Evolutionary conservation across 2,329 filamentous ascomycete species (phyloP), one percentile per base, ranked within the genome.

Genomic region (Malbranchea cinnamomea): DNA sequence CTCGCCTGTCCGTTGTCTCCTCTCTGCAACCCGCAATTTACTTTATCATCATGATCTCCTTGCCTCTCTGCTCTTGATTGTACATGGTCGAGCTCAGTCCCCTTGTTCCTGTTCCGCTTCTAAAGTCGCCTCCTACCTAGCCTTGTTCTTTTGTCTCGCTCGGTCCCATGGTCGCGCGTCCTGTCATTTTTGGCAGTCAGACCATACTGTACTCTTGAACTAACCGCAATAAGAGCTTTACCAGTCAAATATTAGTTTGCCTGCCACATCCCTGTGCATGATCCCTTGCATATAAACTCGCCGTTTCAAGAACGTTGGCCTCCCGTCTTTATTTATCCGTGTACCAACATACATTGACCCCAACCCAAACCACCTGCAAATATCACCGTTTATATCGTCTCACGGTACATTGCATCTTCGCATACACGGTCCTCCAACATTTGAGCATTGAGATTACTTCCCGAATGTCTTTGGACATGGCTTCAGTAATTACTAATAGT

Each of bases 401-500:
- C 15, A 13, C 16, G 21, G 15, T 20, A 13, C 20, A 31, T 17
- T 31, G 5, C 21, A n/a, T 31, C 21, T n/a, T 21, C 26, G 9
- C 10, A 16, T 30, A 27, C 25, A 27, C n/a, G 18, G n/a, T n/a
- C n/a, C n/a, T n/a, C 19, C 26, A 17, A 11, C 2, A 31, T 13
- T 14, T 10, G 20, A 15, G n/a, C 15, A 21, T 30, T 25, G 16
- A 26, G 22, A 34, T 16, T 17, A 13, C 13, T 10, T 13, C 5
- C 9, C 18, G 5, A n/a, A 8, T 10, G 6, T 13, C 24, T 20
- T 35, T 32, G 28, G 12, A 12, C 32, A 53, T 54, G 51, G 43
- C 47, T 37, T 49, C 49, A 32, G 47, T 48, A 20, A 54, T 57
- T 36, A 45, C 49, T 13, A 54, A 56, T 37, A 37, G 48, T 34